A percentile compares a stretch with the other conserved stretches of the same genome.
Evolutionary conservation across 345 rosid genomes (phyloP).

Genomic region (Psidium friedrichsthalianum): DNA sequence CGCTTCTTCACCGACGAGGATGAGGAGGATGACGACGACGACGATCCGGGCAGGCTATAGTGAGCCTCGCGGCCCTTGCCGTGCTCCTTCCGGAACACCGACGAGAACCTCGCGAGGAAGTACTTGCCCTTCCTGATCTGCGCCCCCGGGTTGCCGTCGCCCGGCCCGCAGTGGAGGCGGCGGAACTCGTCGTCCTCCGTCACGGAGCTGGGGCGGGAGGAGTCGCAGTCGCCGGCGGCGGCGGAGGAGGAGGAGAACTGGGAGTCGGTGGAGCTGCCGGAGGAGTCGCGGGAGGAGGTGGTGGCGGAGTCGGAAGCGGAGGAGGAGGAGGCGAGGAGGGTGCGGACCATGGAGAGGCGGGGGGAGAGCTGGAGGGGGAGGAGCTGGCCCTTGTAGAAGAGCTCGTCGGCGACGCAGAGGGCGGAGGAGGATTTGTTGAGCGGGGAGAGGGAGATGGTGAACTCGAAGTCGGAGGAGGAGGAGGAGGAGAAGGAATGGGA

Average conservation of each 20-base stretch:
- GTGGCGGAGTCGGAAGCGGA: slow-evolving; percentile 58
- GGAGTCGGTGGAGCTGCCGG: slow-evolving; percentile 69
- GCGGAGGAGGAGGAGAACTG: slow-evolving; percentile 41
- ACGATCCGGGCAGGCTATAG: not conserved
- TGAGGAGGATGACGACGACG: not conserved
- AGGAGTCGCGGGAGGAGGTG: slow-evolving; percentile 76
- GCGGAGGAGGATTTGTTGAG: slow-evolving; percentile 49
- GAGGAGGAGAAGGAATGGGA: slow-evolving; percentile 67
- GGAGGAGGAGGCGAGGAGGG: slow-evolving; percentile 72
- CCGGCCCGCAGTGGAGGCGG: slow-evolving; percentile 8
- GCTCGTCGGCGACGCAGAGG: slow-evolving; percentile 88
- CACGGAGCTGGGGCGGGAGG: slow-evolving; percentile 83
- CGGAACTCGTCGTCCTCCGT: slow-evolving; percentile 58
- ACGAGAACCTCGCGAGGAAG: slow-evolving; percentile 70
- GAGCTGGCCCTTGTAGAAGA: slow-evolving; percentile 97
- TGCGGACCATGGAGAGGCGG: slow-evolving; percentile 89
- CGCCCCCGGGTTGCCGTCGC: not conserved
- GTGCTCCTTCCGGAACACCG: slow-evolving; percentile 73
- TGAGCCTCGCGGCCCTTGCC: slow-evolving; percentile 2
- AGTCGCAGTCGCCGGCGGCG: slow-evolving; percentile 41
- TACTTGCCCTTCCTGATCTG: slow-evolving; percentile 35
- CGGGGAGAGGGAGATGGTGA: slow-evolving; percentile 68
- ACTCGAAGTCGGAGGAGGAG: slow-evolving; percentile 87
- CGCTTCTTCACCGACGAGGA: slow-evolving; percentile 44
- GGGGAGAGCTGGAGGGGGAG: slow-evolving; percentile 90